These are phyloP conservation scores for Handroanthus guayacan DNA, from an alignment of 257 asterid genomes.

Conservation along the genomic window DNA sequence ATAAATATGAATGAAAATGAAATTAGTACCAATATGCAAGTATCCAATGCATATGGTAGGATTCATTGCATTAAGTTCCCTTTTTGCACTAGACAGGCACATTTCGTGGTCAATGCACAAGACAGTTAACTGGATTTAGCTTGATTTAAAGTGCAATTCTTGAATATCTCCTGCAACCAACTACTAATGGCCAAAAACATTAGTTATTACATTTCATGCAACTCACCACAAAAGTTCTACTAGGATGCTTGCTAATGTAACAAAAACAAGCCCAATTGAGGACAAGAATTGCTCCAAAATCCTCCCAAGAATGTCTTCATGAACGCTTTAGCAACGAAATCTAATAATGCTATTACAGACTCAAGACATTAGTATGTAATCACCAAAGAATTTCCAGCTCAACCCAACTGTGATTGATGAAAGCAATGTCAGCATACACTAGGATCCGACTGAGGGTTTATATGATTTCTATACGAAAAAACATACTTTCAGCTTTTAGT, in stretches of 20 bases:
- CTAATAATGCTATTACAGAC: conserved; percentile 39
- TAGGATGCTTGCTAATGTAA: neutral
- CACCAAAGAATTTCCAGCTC: conserved; percentile 30
- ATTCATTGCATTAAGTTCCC: too few species aligned
- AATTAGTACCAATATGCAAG: too few species aligned
- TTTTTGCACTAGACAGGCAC: too few species aligned
- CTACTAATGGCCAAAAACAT: neutral
- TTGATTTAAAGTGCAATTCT: neutral
- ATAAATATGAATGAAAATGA: too few species aligned
- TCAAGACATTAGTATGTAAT: conserved; percentile 28
- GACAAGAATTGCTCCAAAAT: conserved; percentile 34
- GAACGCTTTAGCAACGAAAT: conserved; percentile 27
- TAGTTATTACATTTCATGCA: neutral
- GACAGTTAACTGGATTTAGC: neutral
- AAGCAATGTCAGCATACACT: conserved; percentile 37
- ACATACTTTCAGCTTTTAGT: conserved; percentile 37
- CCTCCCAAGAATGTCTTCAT: conserved; percentile 35
- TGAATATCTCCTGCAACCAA: neutral
- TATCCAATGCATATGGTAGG: too few species aligned
- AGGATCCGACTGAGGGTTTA: too few species aligned
- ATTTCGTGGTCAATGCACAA: neutral
- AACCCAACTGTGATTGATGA: conserved; percentile 19
- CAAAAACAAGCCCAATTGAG: neutral
- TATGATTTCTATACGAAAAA: too few species aligned
- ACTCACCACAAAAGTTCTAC: neutral